A percentile compares a stretch with the other conserved stretches of the same genome.
Evolutionary conservation across 148 eudicot species (phyloP).

Genomic region (Beta vulgaris): DNA sequence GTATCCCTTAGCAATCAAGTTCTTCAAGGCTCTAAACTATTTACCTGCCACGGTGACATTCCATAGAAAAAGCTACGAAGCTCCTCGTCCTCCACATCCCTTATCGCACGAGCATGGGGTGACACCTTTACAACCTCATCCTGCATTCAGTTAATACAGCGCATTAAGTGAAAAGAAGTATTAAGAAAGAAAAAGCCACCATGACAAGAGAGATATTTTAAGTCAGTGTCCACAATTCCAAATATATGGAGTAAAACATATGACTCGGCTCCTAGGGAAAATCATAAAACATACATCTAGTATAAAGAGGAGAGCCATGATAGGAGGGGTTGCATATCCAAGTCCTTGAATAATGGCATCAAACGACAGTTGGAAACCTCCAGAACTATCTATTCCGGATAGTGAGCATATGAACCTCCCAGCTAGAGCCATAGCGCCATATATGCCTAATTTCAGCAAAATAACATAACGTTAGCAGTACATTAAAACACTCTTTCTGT

Average conservation of each 20-base stretch:
- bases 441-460: slow-evolving; percentile 58
- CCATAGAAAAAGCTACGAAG: slow-evolving; percentile 91
- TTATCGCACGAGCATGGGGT: slow-evolving; percentile 98
- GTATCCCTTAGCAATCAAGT: neutral
- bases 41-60: slow-evolving; percentile 99
- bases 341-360: slow-evolving; percentile 86
- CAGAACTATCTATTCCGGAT: slow-evolving; percentile 64
- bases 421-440: slow-evolving; percentile 92
- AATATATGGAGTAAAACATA: neutral
- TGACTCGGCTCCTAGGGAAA: neutral
- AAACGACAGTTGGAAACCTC: slow-evolving; percentile 66
- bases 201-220: too few relatives aligned
- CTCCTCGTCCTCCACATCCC: slow-evolving; percentile 98
- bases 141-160: slow-evolving; percentile 36
- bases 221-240: neutral
- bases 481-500: neutral
- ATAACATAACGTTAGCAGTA: neutral
- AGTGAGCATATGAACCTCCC: slow-evolving; percentile 85
- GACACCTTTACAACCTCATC: slow-evolving; percentile 98
- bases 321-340: slow-evolving; percentile 96
- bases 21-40: neutral
- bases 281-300: slow-evolving; percentile 59
- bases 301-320: slow-evolving; percentile 96
- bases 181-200: neutral
- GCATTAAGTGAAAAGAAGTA: neutral